phyloP scores from a whole-genome alignment of 2,329 filamentous ascomycete species.

The Lecanicillium sp. region DNA sequence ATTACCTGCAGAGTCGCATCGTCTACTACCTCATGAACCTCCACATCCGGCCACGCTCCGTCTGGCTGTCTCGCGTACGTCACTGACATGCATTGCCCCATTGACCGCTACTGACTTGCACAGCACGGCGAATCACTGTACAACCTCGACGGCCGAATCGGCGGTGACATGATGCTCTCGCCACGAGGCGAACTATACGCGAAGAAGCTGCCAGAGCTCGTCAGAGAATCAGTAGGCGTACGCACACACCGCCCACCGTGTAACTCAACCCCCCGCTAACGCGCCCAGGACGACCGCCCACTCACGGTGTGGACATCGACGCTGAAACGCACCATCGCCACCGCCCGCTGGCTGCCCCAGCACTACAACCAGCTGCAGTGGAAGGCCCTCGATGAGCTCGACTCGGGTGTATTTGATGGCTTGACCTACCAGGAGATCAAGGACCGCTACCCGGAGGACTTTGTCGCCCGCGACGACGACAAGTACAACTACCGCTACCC shows the following conservation, averaged over 20 bases:
- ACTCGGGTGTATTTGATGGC: slow-evolving; percentile 93
- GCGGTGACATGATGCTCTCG: slow-evolving; percentile 84
- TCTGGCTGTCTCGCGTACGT: slow-evolving; percentile 88
- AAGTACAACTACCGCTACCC: slow-evolving; percentile 99
- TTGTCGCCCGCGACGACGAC: slow-evolving; percentile 90
- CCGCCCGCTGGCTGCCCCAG: slow-evolving; percentile 71
- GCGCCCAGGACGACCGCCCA: slow-evolving; percentile 49
- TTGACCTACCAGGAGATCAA: slow-evolving; percentile 96
- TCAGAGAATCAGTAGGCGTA: slow-evolving; percentile 82
- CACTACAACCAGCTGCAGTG: slow-evolving; percentile 93
- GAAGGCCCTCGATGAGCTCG: slow-evolving; percentile 97
- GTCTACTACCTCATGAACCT: slow-evolving; percentile 99
- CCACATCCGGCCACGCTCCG: slow-evolving; percentile 91
- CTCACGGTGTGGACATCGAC: slow-evolving; percentile 59
- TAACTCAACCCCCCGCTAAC: slow-evolving; percentile 25
- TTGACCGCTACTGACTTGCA: slow-evolving; percentile 3
- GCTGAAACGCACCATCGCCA: slow-evolving; percentile 80
- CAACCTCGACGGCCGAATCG: slow-evolving; percentile 86
- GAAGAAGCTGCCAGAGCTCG: slow-evolving; percentile 73
- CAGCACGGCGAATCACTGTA: slow-evolving; percentile 92
- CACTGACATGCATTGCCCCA: not conserved
- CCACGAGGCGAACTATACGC: slow-evolving; percentile 84
- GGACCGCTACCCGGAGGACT: slow-evolving; percentile 86
- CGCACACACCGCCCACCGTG: slow-evolving; percentile 25
- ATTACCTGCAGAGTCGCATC: slow-evolving; percentile 92